phyloP scores from a whole-genome alignment of 108 stramenopile species.

The Nitzschia putrida region DNA sequence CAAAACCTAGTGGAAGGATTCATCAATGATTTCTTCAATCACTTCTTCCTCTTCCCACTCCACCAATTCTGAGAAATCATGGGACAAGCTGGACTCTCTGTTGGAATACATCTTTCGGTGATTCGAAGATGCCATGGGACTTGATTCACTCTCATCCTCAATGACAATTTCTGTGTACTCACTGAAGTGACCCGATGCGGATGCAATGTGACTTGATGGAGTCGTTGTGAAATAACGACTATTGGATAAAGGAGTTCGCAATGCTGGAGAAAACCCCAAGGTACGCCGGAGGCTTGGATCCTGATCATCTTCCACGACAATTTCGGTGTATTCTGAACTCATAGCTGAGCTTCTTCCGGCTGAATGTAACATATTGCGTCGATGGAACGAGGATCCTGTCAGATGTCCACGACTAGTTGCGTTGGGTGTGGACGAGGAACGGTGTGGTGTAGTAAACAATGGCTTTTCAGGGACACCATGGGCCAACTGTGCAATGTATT shows the following conservation, averaged over 20 bases:
- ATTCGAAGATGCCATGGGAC: background rate
- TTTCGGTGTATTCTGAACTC: constrained; percentile 8
- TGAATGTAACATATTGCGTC: background rate
- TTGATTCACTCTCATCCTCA: constrained; percentile 7
- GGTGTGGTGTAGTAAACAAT: background rate
- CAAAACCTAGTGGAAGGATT: background rate
- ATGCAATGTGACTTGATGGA: background rate
- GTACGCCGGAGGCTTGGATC: background rate
- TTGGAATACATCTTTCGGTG: background rate
- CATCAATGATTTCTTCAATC: constrained; percentile 15
- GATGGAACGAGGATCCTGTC: background rate
- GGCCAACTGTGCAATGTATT: constrained; percentile 17
- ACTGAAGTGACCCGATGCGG: background rate
- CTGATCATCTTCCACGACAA: constrained; percentile 1
- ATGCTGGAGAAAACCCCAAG: background rate
- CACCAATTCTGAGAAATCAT: constrained; percentile 11
- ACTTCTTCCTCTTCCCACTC: constrained; percentile 9
- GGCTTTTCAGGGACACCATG: constrained; percentile 1
- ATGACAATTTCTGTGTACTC: constrained; percentile 6
- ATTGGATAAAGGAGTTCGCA: background rate
- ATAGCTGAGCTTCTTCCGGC: background rate
- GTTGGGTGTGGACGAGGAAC: background rate
- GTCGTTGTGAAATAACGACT: background rate
- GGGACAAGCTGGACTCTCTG: background rate
- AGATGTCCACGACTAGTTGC: background rate